Evolutionary conservation across 495 filamentous ascomycete species (phyloP).

Genomic region (Rhypophila decipiens): DNA sequence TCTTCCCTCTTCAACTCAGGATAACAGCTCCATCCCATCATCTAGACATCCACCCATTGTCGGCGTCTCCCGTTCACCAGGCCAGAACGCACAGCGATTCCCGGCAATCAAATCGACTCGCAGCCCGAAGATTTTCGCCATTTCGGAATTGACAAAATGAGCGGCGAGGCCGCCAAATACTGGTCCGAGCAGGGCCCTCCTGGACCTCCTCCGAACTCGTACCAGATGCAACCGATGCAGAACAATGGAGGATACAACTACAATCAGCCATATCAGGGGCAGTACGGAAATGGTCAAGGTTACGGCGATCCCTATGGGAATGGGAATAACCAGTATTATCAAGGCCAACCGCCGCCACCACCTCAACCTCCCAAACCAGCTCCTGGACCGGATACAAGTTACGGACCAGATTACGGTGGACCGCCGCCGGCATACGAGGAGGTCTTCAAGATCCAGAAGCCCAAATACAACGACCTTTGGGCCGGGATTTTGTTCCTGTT

Average conservation of each 20-base stretch:
- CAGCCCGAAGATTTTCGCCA: no score
- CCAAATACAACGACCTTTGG: constrained; percentile 87
- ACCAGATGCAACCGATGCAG: constrained; percentile 20
- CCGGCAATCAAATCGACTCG: no score
- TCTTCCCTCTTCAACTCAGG: no score
- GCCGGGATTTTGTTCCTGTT: constrained; percentile 74
- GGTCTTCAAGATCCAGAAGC: constrained; percentile 70
- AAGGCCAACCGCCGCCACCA: constrained; percentile 12
- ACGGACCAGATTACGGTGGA: background rate
- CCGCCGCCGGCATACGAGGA: constrained; percentile 64
- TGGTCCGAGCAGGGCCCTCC: constrained; percentile 15
- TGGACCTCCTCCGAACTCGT: constrained; percentile 17
- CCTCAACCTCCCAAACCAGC: constrained; percentile 11
- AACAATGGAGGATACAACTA: constrained; percentile 15
- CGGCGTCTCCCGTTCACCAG: no score
- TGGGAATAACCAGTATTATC: background rate
- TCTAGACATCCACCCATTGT: no score
- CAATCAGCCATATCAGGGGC: constrained; percentile 11
- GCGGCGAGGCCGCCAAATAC: constrained; percentile 17
- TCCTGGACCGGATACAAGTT: constrained; percentile 3
- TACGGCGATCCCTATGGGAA: background rate
- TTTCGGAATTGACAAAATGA: no score
- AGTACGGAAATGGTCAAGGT: constrained; percentile 10
- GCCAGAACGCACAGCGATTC: no score
- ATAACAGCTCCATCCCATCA: no score